Conservation (phyloP, 345 rosid genomes). For the Bruguiera parviflora region DNA sequence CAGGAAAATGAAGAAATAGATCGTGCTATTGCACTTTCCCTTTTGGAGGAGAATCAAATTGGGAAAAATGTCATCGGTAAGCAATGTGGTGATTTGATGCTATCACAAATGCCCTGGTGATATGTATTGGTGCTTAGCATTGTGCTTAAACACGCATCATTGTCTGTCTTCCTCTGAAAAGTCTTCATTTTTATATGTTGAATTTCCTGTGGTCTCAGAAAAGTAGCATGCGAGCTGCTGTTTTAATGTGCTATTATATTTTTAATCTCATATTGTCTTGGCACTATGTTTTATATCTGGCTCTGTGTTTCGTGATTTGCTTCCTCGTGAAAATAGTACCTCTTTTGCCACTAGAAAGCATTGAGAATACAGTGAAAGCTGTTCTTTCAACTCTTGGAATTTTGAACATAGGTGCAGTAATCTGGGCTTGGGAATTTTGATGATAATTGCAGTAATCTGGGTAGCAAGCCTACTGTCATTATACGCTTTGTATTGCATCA, state of each 20-base stretch:
- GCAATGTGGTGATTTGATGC: conserved; percentile 25
- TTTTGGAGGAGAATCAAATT: conserved; percentile 59
- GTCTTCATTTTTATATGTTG: background rate
- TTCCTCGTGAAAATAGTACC: background rate
- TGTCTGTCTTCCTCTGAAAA: background rate
- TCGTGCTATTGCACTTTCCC: conserved; percentile 80
- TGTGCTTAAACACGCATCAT: conserved; percentile 1
- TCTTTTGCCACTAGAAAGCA: background rate
- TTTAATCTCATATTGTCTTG: background rate
- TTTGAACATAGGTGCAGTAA: no score
- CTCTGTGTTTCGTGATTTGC: background rate
- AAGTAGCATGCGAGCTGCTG: background rate
- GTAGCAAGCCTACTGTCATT: background rate
- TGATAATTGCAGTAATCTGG: no score
- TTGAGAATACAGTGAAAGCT: no score
- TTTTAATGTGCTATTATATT: no score
- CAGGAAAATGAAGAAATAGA: conserved; percentile 73
- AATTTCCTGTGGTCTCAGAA: background rate
- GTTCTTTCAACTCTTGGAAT: no score
- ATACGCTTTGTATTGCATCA: background rate
- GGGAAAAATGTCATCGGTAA: conserved; percentile 43
- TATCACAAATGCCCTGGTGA: background rate
- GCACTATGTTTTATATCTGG: background rate
- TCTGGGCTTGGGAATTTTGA: no score
- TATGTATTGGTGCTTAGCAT: background rate